phyloP scores from a whole-genome alignment of 2,329 filamentous ascomycete genomes.

The Pseudogymnoascus sp. region DNA sequence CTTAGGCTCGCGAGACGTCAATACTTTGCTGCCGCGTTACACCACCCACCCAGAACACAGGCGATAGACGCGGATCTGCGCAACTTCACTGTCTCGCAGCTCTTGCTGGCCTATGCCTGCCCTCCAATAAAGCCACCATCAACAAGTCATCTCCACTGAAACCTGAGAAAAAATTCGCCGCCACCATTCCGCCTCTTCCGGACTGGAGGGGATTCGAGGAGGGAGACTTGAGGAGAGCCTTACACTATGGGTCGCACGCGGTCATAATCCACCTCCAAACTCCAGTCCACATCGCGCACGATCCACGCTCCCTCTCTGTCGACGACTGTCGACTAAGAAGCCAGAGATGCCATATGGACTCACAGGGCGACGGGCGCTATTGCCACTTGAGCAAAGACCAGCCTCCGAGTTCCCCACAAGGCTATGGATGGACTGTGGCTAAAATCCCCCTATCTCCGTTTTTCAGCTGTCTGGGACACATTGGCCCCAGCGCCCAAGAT shows the following conservation, averaged over 20 bases:
- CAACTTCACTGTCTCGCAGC: neutral
- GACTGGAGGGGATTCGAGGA: neutral
- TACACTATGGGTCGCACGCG: neutral
- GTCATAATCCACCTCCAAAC: neutral
- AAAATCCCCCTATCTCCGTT: neutral
- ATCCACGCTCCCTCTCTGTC: conserved; percentile 3
- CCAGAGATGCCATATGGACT: neutral
- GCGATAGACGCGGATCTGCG: conserved; percentile 8
- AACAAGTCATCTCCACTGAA: neutral
- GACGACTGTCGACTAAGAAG: neutral
- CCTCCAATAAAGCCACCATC: neutral
- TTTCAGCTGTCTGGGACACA: conserved; percentile 1
- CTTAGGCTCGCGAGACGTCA: neutral
- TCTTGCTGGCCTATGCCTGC: neutral
- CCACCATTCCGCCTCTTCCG: neutral
- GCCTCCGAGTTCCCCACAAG: neutral
- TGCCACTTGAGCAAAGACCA: neutral
- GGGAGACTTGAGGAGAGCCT: neutral
- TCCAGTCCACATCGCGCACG: neutral
- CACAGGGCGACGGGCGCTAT: neutral
- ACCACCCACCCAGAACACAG: neutral
- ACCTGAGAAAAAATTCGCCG: conserved; percentile 2
- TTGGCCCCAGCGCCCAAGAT: neutral
- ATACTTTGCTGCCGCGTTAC: conserved; percentile 5
- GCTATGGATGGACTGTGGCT: neutral